These are phyloP conservation scores for Chlorella sp. DNA, from an alignment of 139 green algal species.

Conservation along the genomic window DNA sequence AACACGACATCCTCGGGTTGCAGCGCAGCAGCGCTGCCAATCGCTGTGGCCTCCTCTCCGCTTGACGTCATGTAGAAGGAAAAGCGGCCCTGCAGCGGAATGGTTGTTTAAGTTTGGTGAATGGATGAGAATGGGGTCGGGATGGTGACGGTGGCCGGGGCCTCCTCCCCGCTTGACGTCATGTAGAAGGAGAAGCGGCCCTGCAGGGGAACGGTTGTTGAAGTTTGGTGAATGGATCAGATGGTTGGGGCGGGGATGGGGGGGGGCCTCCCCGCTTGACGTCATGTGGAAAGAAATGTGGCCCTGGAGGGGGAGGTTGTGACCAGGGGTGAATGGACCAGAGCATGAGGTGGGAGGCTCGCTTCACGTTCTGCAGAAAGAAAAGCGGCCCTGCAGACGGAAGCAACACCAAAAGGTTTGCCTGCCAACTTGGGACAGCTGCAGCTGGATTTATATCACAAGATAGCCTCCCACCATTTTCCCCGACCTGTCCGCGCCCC, in stretches of 20 bases:
- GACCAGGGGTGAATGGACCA: not conserved
- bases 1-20: slow-evolving; percentile 81
- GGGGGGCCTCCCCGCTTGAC: slow-evolving; percentile 88
- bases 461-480: no score
- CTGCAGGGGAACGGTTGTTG: not conserved
- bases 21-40: slow-evolving; percentile 86
- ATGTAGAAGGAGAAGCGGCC: slow-evolving; percentile 85
- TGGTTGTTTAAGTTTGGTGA: not conserved
- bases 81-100: slow-evolving; percentile 74
- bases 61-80: slow-evolving; percentile 95
- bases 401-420: no score
- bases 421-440: no score
- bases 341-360: slow-evolving; percentile 38
- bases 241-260: slow-evolving; percentile 11
- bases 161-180: slow-evolving; percentile 91
- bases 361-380: slow-evolving; percentile 93
- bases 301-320: not conserved
- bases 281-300: slow-evolving; percentile 90
- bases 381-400: not conserved
- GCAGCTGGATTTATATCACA: no score
- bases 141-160: slow-evolving; percentile 50
- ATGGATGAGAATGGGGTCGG: not conserved
- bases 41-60: slow-evolving; percentile 89
- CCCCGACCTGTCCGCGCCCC: no score
- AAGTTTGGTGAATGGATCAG: not conserved